Percentiles rank a stretch among this genome's conserved stretches.
Conservation (phyloP, 495 filamentous ascomycete species). For the Aeminium ludgeri region DNA sequence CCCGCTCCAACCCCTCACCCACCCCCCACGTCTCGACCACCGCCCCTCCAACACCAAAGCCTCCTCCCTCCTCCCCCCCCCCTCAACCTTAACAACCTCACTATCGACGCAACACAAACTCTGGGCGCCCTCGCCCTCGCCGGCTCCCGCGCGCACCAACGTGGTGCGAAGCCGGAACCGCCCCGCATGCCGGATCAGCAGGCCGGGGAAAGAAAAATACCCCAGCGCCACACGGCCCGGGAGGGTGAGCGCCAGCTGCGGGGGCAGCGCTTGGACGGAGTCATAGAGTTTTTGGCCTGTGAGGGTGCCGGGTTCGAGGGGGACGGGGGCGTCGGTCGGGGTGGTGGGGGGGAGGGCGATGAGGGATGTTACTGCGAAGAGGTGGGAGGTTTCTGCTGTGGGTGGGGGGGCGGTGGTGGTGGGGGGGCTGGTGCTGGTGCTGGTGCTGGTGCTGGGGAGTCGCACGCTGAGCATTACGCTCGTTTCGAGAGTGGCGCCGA, state of each 20-base stretch:
- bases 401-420: too few relatives aligned
- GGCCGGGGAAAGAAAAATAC: constrained; percentile 22
- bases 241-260: constrained; percentile 1
- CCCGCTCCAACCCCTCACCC: too few relatives aligned
- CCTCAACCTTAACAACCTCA: constrained; percentile 21
- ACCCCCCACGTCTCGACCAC: too few relatives aligned
- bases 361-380: constrained; percentile 12
- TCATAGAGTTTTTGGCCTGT: constrained; percentile 12
- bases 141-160: constrained; percentile 18
- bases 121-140: constrained; percentile 10
- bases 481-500: constrained; percentile 11
- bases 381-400: constrained; percentile 4
- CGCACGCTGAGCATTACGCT: constrained; percentile 9
- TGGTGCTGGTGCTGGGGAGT: not conserved
- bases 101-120: constrained; percentile 21
- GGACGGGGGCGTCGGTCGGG: constrained; percentile 8
- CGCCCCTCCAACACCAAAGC: too few relatives aligned
- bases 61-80: too few relatives aligned
- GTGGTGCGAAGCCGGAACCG: constrained; percentile 22
- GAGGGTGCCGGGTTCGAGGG: constrained; percentile 8
- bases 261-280: constrained; percentile 10
- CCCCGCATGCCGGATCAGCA: constrained; percentile 22
- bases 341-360: constrained; percentile 7
- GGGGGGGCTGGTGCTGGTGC: not conserved
- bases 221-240: constrained; percentile 14